phyloP scores from a whole-genome alignment of 768 basidiomycete species.

The Tylopilus vinaceipallidus region DNA sequence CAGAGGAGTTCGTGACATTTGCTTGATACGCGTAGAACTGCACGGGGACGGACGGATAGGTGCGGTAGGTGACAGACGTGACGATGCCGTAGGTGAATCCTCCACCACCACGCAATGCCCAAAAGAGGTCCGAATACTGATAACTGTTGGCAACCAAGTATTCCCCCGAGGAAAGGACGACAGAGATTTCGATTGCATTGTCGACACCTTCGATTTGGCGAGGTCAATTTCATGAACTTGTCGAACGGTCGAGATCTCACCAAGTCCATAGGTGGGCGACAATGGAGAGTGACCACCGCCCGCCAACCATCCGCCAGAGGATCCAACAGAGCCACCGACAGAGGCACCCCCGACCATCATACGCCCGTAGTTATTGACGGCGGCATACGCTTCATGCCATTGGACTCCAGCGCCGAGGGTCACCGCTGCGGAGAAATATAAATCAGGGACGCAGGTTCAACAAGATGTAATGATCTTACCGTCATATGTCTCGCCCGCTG shows the following conservation, averaged over 20 bases:
- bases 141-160: slow-evolving; percentile 38
- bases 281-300: slow-evolving; percentile 42
- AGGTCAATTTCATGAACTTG: not conserved
- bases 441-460: too few species aligned
- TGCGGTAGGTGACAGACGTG: slow-evolving; percentile 38
- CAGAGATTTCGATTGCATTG: slow-evolving; percentile 45
- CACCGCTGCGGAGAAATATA: too few species aligned
- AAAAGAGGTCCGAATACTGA: slow-evolving; percentile 49
- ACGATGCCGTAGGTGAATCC: slow-evolving; percentile 50
- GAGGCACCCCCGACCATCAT: too few species aligned
- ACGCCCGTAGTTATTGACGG: too few species aligned
- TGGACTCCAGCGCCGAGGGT: too few species aligned
- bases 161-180: slow-evolving; percentile 44
- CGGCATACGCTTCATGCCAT: too few species aligned
- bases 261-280: slow-evolving; percentile 42
- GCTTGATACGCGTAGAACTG: slow-evolving; percentile 27
- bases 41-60: slow-evolving; percentile 38
- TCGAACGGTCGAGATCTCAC: slow-evolving; percentile 21
- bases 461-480: slow-evolving; percentile 19
- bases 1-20: slow-evolving; percentile 32
- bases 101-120: slow-evolving; percentile 53
- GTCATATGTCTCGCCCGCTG: slow-evolving; percentile 16
- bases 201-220: slow-evolving; percentile 39
- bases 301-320: too few species aligned
- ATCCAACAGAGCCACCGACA: too few species aligned